Percentiles rank a stretch among this genome's conserved stretches.
These are phyloP conservation scores for Curvularia sp. DNA, from an alignment of 2,329 filamentous ascomycete species.

Conservation along the genomic window DNA sequence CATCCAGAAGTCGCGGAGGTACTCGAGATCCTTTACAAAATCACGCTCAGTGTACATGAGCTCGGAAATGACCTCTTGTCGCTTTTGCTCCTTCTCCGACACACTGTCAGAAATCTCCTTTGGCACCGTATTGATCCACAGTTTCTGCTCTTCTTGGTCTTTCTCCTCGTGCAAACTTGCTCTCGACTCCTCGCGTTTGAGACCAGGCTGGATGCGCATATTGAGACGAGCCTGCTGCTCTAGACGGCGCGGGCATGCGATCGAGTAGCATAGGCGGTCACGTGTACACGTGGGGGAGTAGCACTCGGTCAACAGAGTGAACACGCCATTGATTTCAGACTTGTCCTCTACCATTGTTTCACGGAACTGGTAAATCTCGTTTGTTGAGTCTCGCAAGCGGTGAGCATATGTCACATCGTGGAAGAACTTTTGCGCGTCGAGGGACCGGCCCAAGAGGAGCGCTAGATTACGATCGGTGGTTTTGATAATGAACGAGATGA, in stretches of 20 bases:
- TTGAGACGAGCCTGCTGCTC: slow-evolving; percentile 96
- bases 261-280: slow-evolving; percentile 96
- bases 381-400: slow-evolving; percentile 87
- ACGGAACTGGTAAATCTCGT: slow-evolving; percentile 95
- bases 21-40: slow-evolving; percentile 98
- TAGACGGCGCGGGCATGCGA: slow-evolving; percentile 89
- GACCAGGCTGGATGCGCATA: slow-evolving; percentile 86
- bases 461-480: slow-evolving; percentile 96
- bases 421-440: slow-evolving; percentile 98
- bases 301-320: slow-evolving; percentile 93
- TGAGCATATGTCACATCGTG: slow-evolving; percentile 99
- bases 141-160: slow-evolving; percentile 92
- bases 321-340: slow-evolving; percentile 90
- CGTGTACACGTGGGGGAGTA: slow-evolving; percentile 97
- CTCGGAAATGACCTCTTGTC: slow-evolving; percentile 97
- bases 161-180: slow-evolving; percentile 84
- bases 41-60: slow-evolving; percentile 98
- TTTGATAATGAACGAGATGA: slow-evolving; percentile 95
- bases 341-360: slow-evolving; percentile 89
- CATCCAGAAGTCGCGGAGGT: slow-evolving; percentile 98
- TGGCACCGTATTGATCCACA: slow-evolving; percentile 98
- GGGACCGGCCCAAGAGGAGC: slow-evolving; percentile 83
- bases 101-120: slow-evolving; percentile 93
- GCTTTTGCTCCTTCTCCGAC: slow-evolving; percentile 91
- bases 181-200: slow-evolving; percentile 74